Conservation (phyloP, 2,329 filamentous ascomycete species). For the Ophiocordyceps camponoti-floridani region DNA sequence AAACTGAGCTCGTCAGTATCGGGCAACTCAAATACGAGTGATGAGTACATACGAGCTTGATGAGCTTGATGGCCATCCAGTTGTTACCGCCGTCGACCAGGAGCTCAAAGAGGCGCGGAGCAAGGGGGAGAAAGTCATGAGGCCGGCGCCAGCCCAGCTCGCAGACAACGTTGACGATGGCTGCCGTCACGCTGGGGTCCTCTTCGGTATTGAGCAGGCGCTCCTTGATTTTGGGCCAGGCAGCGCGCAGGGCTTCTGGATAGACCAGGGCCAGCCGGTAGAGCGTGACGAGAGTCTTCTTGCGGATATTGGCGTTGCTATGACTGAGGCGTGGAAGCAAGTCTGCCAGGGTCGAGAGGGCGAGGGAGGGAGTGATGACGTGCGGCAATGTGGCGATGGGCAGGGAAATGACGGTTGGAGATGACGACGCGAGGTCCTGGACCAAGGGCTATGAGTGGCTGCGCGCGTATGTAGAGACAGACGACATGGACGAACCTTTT, state of each 20-base stretch:
- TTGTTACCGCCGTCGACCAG: slow-evolving; percentile 88
- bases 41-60: slow-evolving; percentile 58
- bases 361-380: slow-evolving; percentile 81
- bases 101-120: slow-evolving; percentile 80
- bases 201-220: slow-evolving; percentile 77
- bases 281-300: slow-evolving; percentile 89
- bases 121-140: slow-evolving; percentile 81
- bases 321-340: slow-evolving; percentile 74
- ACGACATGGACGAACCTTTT: slow-evolving; percentile 42
- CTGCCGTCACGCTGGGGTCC: slow-evolving; percentile 83
- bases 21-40: too few species aligned
- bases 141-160: slow-evolving; percentile 89
- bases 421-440: slow-evolving; percentile 53
- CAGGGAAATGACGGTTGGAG: slow-evolving; percentile 62
- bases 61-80: slow-evolving; percentile 99
- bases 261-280: slow-evolving; percentile 93
- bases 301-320: slow-evolving; percentile 68
- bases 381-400: slow-evolving; percentile 85
- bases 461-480: background rate
- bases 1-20: slow-evolving; percentile 41
- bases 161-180: slow-evolving; percentile 92
- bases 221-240: slow-evolving; percentile 97
- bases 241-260: slow-evolving; percentile 76
- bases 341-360: slow-evolving; percentile 75
- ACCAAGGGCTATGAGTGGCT: background rate